Conservation (phyloP, 805 yeast species). For the Debaryomyces tyrocola region DNA sequence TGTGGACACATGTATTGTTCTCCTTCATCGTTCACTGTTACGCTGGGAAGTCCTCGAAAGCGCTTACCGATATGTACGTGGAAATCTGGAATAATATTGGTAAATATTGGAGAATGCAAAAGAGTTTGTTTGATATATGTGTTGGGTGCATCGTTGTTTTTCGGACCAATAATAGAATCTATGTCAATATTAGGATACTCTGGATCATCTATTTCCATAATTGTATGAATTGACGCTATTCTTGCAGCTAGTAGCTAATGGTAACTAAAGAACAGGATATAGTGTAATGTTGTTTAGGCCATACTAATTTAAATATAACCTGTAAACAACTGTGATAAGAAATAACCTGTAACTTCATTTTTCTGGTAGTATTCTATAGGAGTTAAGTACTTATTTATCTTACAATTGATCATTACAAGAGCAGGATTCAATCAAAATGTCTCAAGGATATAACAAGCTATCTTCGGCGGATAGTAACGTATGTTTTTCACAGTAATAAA, state of each 20-base stretch:
- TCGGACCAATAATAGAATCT: slow-evolving; percentile 1
- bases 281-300: not conserved
- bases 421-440: not conserved
- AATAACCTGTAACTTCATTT: slow-evolving; percentile 2
- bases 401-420: too few species aligned
- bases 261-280: not conserved
- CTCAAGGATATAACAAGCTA: slow-evolving; percentile 1
- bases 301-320: not conserved
- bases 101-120: slow-evolving; percentile 40
- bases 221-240: not conserved
- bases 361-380: too few species aligned
- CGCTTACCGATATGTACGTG: slow-evolving; percentile 30
- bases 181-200: slow-evolving; percentile 11
- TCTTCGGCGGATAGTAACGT: not conserved
- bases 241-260: not conserved
- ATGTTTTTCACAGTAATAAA: not conserved
- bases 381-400: too few species aligned
- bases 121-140: slow-evolving; percentile 34
- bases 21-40: slow-evolving; percentile 36
- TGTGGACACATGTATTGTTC: slow-evolving; percentile 32
- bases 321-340: not conserved
- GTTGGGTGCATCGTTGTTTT: not conserved
- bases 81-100: slow-evolving; percentile 33
- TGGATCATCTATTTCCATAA: slow-evolving; percentile 9
- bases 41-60: slow-evolving; percentile 31